Percentiles rank a stretch among this genome's conserved stretches.
These are phyloP conservation scores for Zygosaccharomyces pseudobailii DNA, from an alignment of 1,139 yeast species.

Conservation along the genomic window DNA sequence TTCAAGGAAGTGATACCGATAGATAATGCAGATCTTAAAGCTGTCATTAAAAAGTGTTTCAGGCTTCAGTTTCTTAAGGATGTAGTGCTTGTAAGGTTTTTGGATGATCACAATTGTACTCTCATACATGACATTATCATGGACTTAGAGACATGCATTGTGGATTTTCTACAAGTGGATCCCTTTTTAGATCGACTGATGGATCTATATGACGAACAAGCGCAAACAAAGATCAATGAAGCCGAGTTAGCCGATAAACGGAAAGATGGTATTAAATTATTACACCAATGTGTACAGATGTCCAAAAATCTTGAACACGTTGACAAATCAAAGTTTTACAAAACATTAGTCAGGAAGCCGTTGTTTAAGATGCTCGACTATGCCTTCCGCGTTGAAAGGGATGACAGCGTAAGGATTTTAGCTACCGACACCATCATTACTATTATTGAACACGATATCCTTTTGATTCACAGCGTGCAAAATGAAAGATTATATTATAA, in stretches of 20 bases:
- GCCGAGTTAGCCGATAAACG: constrained; percentile 33
- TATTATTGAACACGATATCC: constrained; percentile 79
- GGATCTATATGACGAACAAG: constrained; percentile 42
- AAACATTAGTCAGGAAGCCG: constrained; percentile 61
- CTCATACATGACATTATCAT: constrained; percentile 44
- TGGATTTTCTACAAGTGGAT: constrained; percentile 59
- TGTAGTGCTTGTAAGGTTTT: constrained; percentile 70
- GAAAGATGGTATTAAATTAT: constrained; percentile 69
- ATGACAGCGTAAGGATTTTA: constrained; percentile 50
- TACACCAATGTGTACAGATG: constrained; percentile 75
- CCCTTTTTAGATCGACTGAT: constrained; percentile 50
- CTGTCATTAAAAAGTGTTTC: constrained; percentile 67
- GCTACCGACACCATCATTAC: constrained; percentile 81
- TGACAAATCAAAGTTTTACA: constrained; percentile 64
- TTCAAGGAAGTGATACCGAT: constrained; percentile 73
- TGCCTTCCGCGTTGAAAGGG: constrained; percentile 58
- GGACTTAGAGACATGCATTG: constrained; percentile 40
- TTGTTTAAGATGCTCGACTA: constrained; percentile 64
- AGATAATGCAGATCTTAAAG: constrained; percentile 48
- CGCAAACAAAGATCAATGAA: constrained; percentile 16
- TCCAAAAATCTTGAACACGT: constrained; percentile 62
- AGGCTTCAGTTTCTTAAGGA: constrained; percentile 77
- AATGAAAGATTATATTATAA: constrained; percentile 15
- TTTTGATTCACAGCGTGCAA: constrained; percentile 47
- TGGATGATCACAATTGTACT: constrained; percentile 75